A percentile compares a stretch with the other conserved stretches of the same genome.
Evolutionary conservation across 2,329 filamentous ascomycete species (phyloP).

Genomic region (Trichoderma guizhouense): DNA sequence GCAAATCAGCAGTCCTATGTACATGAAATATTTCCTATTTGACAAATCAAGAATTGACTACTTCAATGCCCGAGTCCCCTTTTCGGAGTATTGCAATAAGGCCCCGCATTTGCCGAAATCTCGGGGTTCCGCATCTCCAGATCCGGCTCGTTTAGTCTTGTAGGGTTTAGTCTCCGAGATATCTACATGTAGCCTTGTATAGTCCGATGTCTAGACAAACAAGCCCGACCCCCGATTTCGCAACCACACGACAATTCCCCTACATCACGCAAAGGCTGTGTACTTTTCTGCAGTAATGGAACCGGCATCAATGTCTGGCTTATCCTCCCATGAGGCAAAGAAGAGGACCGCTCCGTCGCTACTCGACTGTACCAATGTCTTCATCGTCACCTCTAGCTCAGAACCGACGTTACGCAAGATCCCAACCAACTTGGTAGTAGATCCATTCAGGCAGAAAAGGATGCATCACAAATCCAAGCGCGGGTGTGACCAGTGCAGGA

Average conservation of each 20-base stretch:
- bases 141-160: background rate
- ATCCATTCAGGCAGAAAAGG: background rate
- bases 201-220: background rate
- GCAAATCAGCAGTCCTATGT: background rate
- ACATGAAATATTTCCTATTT: background rate
- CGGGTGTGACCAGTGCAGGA: background rate
- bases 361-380: background rate
- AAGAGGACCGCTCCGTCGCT: background rate
- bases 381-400: background rate
- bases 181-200: background rate
- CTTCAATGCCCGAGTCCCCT: background rate
- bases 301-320: background rate
- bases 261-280: background rate
- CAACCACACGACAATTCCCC: background rate
- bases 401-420: background rate
- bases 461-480: constrained; percentile 1
- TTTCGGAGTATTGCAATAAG: background rate
- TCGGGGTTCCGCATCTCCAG: background rate
- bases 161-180: background rate
- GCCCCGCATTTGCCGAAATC: background rate
- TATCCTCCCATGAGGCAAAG: background rate
- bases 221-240: background rate
- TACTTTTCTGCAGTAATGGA: background rate
- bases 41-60: background rate
- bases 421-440: background rate